phyloP scores from a whole-genome alignment of 768 basidiomycete species.

The Rhodotorula babjevae region DNA sequence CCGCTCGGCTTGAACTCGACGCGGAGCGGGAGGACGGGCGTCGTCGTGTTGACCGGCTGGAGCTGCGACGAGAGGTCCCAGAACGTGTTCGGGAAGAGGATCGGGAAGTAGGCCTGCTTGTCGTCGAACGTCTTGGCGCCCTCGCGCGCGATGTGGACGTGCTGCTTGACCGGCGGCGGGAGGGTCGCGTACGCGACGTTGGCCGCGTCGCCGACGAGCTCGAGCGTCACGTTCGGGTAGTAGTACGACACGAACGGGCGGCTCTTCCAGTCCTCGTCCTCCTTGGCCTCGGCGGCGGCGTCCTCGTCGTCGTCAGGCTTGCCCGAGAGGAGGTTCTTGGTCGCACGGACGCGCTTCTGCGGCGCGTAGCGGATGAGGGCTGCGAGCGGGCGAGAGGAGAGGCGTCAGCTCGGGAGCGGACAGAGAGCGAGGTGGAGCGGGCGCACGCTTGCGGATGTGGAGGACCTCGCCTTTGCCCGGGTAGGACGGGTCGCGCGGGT shows the following conservation, averaged over 20 bases:
- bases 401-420: not conserved
- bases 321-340: slow-evolving; percentile 66
- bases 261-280: slow-evolving; percentile 32
- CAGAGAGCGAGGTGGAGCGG: slow-evolving; percentile 55
- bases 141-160: slow-evolving; percentile 60
- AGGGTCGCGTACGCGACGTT: slow-evolving; percentile 57
- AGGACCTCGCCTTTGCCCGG: slow-evolving; percentile 57
- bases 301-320: slow-evolving; percentile 47
- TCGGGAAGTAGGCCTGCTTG: slow-evolving; percentile 63
- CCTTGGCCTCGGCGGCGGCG: slow-evolving; percentile 9
- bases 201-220: slow-evolving; percentile 68
- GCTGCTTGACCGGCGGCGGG: slow-evolving; percentile 55
- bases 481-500: slow-evolving; percentile 58
- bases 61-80: slow-evolving; percentile 68
- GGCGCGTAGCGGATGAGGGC: slow-evolving; percentile 73
- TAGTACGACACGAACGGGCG: slow-evolving; percentile 53
- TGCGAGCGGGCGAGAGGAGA: not conserved
- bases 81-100: slow-evolving; percentile 90
- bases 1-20: slow-evolving; percentile 80
- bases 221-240: slow-evolving; percentile 85
- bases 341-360: slow-evolving; percentile 66
- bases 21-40: slow-evolving; percentile 68
- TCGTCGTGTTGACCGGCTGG: slow-evolving; percentile 77
- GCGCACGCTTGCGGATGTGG: slow-evolving; percentile 55
- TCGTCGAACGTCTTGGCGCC: not conserved